Evolutionary conservation across 2,329 filamentous ascomycete species (phyloP), one percentile per base, ranked within the genome.

Genomic region (Colletotrichum sojae): DNA sequence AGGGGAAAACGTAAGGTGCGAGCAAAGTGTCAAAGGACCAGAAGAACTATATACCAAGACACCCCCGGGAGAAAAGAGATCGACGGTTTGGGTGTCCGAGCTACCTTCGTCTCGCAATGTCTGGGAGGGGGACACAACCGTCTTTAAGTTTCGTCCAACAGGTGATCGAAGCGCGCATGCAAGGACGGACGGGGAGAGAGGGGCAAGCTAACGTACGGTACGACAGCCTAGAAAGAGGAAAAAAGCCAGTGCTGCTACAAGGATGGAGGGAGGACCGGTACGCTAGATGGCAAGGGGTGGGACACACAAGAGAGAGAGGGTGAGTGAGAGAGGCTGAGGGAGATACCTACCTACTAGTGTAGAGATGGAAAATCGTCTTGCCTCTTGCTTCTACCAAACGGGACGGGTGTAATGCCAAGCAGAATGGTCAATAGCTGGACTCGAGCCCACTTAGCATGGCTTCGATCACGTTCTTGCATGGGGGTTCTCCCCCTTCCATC

Each of bases 71-170:
- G 45, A 20, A 65, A 65, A 25, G 62, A 56, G 36, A 46, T 69
- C 36, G 31, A 61, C 67, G 62, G 67, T 49, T 39, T 60, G 39
- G 36, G 52, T 67, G 62, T 67, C 67, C 63, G 62, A 69, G 67
- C 67, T 67, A 57, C 62, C 43, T 55, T 48, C 49, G 62, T 69
- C 62, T 67, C 62, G 56, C 51, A 69, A 61, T 40, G 62, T 67
- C 62, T 69, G 56, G 49, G 62, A 61, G 51, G 67, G 31, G 54
- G 61, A 69, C 49, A 60, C 27, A 57, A 57, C 36, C 55, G 56
- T 66, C 63, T 67, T 67, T 56, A 56, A 56, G 67, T 61, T 69
- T 61, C 63, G 67, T 67, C 62, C 67, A 67, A 57, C 62, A 69
- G 62, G 62, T 61, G 63, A 61, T 52, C 51, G 67, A 67, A 67